These are phyloP conservation scores for Solanum pennellii DNA, from an alignment of 257 asterid genomes.

Conservation along the genomic window DNA sequence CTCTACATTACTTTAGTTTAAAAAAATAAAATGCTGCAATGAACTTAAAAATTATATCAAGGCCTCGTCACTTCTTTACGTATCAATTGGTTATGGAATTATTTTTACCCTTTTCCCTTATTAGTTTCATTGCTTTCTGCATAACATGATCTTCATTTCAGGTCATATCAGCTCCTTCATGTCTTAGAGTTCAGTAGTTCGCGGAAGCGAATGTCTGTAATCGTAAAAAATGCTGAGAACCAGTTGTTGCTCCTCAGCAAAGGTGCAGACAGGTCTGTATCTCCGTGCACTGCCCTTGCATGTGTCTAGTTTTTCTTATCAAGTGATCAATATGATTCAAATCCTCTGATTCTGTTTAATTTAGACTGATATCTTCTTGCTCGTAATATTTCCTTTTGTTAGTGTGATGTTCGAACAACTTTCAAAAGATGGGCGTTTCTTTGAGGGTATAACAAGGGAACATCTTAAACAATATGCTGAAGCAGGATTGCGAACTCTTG, in stretches of 20 bases:
- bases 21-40: not conserved
- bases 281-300: not conserved
- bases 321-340: not conserved
- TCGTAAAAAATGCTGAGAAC: slow-evolving; percentile 51
- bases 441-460: slow-evolving; percentile 42
- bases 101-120: not conserved
- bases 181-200: slow-evolving; percentile 91
- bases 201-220: slow-evolving; percentile 92
- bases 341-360: not conserved
- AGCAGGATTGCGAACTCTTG: slow-evolving; percentile 86
- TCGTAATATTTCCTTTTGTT: slow-evolving; percentile 13
- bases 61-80: not conserved
- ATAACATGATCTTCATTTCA: slow-evolving; percentile 24
- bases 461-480: slow-evolving; percentile 76
- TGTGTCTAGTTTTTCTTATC: not conserved
- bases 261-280: slow-evolving; percentile 86
- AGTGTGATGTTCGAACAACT: slow-evolving; percentile 87
- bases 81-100: not conserved
- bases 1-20: not conserved
- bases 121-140: not conserved
- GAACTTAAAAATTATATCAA: not conserved
- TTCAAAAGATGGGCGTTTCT: slow-evolving; percentile 31
- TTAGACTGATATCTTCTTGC: not conserved
- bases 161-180: slow-evolving; percentile 72
- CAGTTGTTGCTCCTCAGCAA: slow-evolving; percentile 80